Evolutionary conservation across 2,329 filamentous ascomycete species (phyloP).

Genomic region (Penicillium hesseltinei): DNA sequence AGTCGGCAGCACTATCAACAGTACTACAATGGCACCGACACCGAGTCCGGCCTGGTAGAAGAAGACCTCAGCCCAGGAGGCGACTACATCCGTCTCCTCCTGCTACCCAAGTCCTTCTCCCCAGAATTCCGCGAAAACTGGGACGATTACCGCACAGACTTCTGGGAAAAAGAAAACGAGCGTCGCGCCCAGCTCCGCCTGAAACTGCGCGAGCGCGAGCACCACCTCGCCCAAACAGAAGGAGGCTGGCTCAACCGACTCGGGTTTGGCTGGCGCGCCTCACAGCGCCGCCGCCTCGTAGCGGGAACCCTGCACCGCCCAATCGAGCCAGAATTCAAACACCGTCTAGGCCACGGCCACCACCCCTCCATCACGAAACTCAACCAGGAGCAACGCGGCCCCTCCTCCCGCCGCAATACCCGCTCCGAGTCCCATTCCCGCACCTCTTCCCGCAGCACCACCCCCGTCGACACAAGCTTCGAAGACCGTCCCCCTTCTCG

Average conservation of each 20-base stretch:
- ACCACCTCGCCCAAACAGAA: slow-evolving; percentile 64
- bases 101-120: slow-evolving; percentile 92
- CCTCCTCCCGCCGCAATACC: slow-evolving; percentile 31
- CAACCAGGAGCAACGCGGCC: slow-evolving; percentile 29
- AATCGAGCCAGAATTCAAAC: slow-evolving; percentile 29
- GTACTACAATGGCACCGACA: slow-evolving; percentile 57
- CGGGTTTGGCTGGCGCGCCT: slow-evolving; percentile 52
- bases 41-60: slow-evolving; percentile 65
- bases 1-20: slow-evolving; percentile 36
- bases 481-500: slow-evolving; percentile 38
- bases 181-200: slow-evolving; percentile 70
- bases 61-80: slow-evolving; percentile 89
- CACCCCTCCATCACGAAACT: slow-evolving; percentile 29
- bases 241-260: slow-evolving; percentile 85
- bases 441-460: slow-evolving; percentile 44
- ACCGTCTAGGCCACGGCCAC: slow-evolving; percentile 28
- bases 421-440: slow-evolving; percentile 43
- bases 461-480: slow-evolving; percentile 35
- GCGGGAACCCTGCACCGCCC: slow-evolving; percentile 29
- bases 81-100: slow-evolving; percentile 84
- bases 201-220: slow-evolving; percentile 67
- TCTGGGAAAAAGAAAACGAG: slow-evolving; percentile 97
- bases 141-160: slow-evolving; percentile 90
- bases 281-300: slow-evolving; percentile 31
- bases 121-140: slow-evolving; percentile 94